Conservation (phyloP, 441 rosid species). For the Breynia disticha region DNA sequence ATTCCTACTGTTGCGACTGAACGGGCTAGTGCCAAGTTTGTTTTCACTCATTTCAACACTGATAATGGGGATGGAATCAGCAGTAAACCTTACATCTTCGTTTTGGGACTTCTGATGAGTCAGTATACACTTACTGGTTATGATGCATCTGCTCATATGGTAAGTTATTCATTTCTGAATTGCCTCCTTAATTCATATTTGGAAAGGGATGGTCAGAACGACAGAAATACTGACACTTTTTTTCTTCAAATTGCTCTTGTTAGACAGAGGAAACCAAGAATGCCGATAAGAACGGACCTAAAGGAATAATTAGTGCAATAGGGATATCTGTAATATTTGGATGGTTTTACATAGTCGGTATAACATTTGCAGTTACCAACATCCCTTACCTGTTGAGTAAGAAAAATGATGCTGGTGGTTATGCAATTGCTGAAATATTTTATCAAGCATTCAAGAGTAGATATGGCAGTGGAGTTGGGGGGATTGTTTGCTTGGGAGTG, state of each 20-base stretch:
- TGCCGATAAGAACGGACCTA: slow-evolving; percentile 84
- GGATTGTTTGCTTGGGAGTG: slow-evolving; percentile 77
- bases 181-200: neutral
- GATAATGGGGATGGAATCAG: slow-evolving; percentile 66
- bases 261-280: slow-evolving; percentile 94
- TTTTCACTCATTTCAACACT: slow-evolving; percentile 76
- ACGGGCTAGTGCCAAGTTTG: slow-evolving; percentile 80
- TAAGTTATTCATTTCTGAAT: slow-evolving; percentile 18
- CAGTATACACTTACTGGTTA: slow-evolving; percentile 92
- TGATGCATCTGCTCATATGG: slow-evolving; percentile 99
- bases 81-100: slow-evolving; percentile 64
- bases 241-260: slow-evolving; percentile 11
- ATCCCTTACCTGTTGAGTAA: slow-evolving; percentile 62
- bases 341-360: slow-evolving; percentile 86
- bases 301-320: slow-evolving; percentile 77
- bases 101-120: slow-evolving; percentile 88
- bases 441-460: slow-evolving; percentile 75
- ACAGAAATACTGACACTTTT: slow-evolving; percentile 11
- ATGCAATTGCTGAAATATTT: slow-evolving; percentile 87
- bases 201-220: neutral
- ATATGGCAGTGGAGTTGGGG: slow-evolving; percentile 81
- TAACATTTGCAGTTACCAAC: slow-evolving; percentile 77
- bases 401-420: slow-evolving; percentile 81
- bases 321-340: slow-evolving; percentile 88
- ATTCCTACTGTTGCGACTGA: slow-evolving; percentile 75